Conservation (phyloP, 768 basidiomycete species). For the Auriscalpium orientale region DNA sequence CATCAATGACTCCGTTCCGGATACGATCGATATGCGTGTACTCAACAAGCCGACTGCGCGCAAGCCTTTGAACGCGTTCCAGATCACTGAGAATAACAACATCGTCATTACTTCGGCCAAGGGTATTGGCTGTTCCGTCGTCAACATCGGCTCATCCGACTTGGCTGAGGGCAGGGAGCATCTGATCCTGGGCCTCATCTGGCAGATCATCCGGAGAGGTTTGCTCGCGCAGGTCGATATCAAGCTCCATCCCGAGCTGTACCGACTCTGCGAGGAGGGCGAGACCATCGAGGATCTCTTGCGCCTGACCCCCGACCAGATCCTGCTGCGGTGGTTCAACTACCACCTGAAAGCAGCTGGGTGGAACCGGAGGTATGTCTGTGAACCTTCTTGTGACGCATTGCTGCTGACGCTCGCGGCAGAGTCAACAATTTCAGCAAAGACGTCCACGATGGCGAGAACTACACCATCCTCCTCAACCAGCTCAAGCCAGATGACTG, state of each 20-base stretch:
- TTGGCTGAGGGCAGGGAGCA: slow-evolving; percentile 91
- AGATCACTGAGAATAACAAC: slow-evolving; percentile 99
- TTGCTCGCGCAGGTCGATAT: slow-evolving; percentile 93
- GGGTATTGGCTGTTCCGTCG: slow-evolving; percentile 96
- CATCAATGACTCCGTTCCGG: slow-evolving; percentile 98
- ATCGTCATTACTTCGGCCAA: slow-evolving; percentile 98
- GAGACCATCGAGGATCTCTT: slow-evolving; percentile 97
- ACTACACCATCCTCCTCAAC: slow-evolving; percentile 93
- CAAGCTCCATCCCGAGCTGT: slow-evolving; percentile 95
- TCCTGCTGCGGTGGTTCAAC: slow-evolving; percentile 98
- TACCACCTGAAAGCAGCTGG: slow-evolving; percentile 95
- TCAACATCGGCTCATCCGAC: slow-evolving; percentile 95
- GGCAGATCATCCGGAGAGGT: slow-evolving; percentile 96
- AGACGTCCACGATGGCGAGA: slow-evolving; percentile 95
- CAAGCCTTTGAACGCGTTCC: slow-evolving; percentile 93
- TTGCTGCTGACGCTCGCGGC: background rate
- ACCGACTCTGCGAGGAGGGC: slow-evolving; percentile 90
- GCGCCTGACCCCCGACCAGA: slow-evolving; percentile 92
- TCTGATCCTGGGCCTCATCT: slow-evolving; percentile 94
- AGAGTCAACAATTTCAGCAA: slow-evolving; percentile 97
- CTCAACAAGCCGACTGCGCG: slow-evolving; percentile 78
- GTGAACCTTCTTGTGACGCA: no score
- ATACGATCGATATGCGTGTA: slow-evolving; percentile 98
- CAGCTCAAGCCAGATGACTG: slow-evolving; percentile 94
- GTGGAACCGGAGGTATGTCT: slow-evolving; percentile 68